Percentiles rank a stretch among this genome's conserved stretches.
Evolutionary conservation across 2,329 filamentous ascomycete genomes (phyloP).

Genomic region (Diaporthe sp.): DNA sequence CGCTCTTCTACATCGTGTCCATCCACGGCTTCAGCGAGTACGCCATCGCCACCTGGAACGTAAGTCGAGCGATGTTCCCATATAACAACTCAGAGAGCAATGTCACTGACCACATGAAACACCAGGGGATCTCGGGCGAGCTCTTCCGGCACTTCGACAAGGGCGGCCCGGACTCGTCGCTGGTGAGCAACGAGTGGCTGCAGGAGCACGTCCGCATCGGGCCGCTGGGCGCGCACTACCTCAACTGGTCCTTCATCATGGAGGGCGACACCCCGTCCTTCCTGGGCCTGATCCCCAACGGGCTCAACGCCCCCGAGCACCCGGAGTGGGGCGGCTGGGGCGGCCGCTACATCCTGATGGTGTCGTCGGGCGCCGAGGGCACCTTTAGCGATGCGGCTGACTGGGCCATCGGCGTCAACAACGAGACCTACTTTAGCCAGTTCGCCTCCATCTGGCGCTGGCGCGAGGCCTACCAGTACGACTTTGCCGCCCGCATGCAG

Average conservation of each 20-base stretch:
- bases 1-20: constrained; percentile 63
- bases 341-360: constrained; percentile 53
- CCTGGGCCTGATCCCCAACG: constrained; percentile 58
- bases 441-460: constrained; percentile 68
- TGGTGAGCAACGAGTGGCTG: constrained; percentile 61
- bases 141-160: constrained; percentile 60
- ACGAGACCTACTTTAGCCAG: constrained; percentile 52
- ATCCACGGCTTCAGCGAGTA: constrained; percentile 66
- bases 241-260: constrained; percentile 59
- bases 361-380: constrained; percentile 39
- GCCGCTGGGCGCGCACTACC: constrained; percentile 53
- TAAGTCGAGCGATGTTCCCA: neutral
- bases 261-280: constrained; percentile 63
- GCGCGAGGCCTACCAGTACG: constrained; percentile 65
- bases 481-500: constrained; percentile 48
- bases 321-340: constrained; percentile 60
- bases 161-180: constrained; percentile 59
- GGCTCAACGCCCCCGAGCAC: constrained; percentile 53
- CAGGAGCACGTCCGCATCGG: constrained; percentile 61
- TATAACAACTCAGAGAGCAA: no score
- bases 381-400: constrained; percentile 53
- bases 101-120: neutral
- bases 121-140: constrained; percentile 62
- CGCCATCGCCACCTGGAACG: constrained; percentile 61
- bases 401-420: constrained; percentile 51